Evolutionary conservation across 2,329 filamentous ascomycete genomes (phyloP).

Genomic region (Furcasterigmium furcatum): DNA sequence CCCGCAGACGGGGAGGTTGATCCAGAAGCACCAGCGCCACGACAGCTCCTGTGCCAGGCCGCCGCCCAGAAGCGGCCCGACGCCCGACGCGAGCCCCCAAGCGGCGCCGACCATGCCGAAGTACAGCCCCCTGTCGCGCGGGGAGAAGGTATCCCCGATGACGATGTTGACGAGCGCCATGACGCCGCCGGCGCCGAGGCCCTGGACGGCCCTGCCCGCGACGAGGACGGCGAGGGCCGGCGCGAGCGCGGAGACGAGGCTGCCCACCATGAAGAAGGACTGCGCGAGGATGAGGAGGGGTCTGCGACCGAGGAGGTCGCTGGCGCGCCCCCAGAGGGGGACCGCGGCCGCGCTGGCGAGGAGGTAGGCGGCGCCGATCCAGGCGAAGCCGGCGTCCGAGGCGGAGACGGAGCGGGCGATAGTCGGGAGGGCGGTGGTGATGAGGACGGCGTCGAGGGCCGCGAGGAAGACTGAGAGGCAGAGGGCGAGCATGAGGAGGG

Average conservation of each 20-base stretch:
- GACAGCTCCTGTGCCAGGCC: constrained; percentile 59
- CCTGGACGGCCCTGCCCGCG: constrained; percentile 38
- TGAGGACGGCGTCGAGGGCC: constrained; percentile 57
- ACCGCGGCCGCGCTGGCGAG: constrained; percentile 65
- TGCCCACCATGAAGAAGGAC: constrained; percentile 51
- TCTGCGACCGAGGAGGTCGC: constrained; percentile 58
- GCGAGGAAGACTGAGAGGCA: constrained; percentile 47
- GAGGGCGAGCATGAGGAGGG: constrained; percentile 36
- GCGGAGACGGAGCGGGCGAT: constrained; percentile 59
- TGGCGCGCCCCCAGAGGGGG: constrained; percentile 66
- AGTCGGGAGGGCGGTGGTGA: constrained; percentile 64
- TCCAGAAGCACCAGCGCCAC: constrained; percentile 71
- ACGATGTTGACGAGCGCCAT: constrained; percentile 59
- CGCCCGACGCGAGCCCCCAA: constrained; percentile 63
- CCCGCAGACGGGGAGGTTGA: constrained; percentile 54
- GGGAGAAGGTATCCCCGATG: constrained; percentile 53
- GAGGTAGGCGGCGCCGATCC: constrained; percentile 74
- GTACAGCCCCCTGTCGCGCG: constrained; percentile 47
- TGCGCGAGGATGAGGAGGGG: constrained; percentile 48
- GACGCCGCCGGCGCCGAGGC: constrained; percentile 53
- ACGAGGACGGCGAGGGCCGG: constrained; percentile 6
- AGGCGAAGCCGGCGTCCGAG: constrained; percentile 68
- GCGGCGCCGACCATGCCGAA: constrained; percentile 50
- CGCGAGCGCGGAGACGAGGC: constrained; percentile 49
- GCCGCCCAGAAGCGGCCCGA: constrained; percentile 68